A percentile compares a stretch with the other conserved stretches of the same genome.
phyloP scores from a whole-genome alignment of 352 stramenopile genomes.

The Phytophthora gonapodyides region DNA sequence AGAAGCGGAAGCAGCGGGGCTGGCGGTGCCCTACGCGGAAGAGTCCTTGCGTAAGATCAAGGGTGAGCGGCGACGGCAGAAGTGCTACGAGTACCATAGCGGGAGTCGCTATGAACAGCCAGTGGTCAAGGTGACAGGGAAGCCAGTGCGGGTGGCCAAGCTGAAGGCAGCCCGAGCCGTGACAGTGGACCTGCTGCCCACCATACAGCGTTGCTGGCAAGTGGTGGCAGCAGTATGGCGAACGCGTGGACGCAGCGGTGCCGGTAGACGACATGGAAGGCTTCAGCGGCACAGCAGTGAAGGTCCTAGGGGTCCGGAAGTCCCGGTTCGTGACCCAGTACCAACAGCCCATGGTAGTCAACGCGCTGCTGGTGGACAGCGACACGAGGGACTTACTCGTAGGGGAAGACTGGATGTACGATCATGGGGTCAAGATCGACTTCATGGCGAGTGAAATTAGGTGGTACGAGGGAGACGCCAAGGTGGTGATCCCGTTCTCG shows the following conservation, averaged over 20 bases:
- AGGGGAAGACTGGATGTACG: constrained; percentile 7
- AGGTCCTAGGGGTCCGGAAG: neutral
- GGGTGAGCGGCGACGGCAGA: no score
- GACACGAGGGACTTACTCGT: neutral
- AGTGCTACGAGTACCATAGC: no score
- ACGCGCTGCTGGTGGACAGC: constrained; percentile 2
- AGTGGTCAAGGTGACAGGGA: neutral
- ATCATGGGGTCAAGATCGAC: constrained; percentile 4
- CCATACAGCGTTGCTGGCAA: neutral
- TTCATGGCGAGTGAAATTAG: constrained; percentile 4
- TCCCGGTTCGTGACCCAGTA: constrained; percentile 2
- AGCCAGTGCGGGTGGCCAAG: neutral
- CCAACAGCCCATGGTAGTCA: neutral
- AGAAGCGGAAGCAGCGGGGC: neutral
- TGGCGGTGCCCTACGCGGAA: neutral
- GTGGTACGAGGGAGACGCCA: constrained; percentile 1
- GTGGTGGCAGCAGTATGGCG: neutral
- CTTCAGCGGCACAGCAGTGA: neutral
- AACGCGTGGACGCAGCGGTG: neutral
- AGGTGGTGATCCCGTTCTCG: constrained; percentile 1
- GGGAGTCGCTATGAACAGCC: neutral
- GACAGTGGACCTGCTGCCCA: neutral
- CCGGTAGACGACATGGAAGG: no score
- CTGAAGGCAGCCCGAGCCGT: neutral
- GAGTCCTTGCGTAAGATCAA: no score